Evolutionary conservation across 176 grass and related monocot species (phyloP), one percentile per base, ranked within the genome.

Genomic region (Ampelocalamus luodianensis): DNA sequence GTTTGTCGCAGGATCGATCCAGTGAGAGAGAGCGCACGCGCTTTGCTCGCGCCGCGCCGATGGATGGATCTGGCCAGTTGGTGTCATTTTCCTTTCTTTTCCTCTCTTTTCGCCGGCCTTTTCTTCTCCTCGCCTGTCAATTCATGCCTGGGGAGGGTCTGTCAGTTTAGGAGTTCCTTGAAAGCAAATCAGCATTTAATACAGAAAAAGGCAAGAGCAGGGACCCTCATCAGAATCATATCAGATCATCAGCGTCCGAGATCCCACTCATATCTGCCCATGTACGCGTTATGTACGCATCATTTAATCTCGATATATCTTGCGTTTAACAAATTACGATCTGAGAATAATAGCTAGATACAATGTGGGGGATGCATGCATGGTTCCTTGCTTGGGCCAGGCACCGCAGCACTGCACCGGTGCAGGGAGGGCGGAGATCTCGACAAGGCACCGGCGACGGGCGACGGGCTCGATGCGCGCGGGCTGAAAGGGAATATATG

Each of bases 161-260:
- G 42, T 26, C 82, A 32, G 60, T 84, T 78, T 69, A 36, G 48
- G 71, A 51, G 79, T 87, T 87, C 36, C 85, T 82, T 87, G 55
- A 76, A 87, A 87, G 85, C 85, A 87, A 87, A 74, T 55, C 11
- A 39, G 48, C 85, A 87, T 87, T 81, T 16, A 81, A 65, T 86
- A 27, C 18, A 65, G 9, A 10, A 1, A 63, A 79, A 51, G 53
- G 85, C 22, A 55, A 62, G 56, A 65, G 77, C 72, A 67, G 49
- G 63, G 83, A 38, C 65, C 34, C 49, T 55, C 73, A 40, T 14
- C 44, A 32, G 78, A 32, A 29, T 58, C 55, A 26, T 4, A 42
- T 42, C 29, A 20, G 8, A 81, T 32, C 68, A 59, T 8, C 39
- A 29, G 3, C 37, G 48, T 6, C 68, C 77, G 23, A 72, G 80